Conservation (phyloP, 2,329 filamentous ascomycete genomes). For the Thielaviopsis punctulata region DNA sequence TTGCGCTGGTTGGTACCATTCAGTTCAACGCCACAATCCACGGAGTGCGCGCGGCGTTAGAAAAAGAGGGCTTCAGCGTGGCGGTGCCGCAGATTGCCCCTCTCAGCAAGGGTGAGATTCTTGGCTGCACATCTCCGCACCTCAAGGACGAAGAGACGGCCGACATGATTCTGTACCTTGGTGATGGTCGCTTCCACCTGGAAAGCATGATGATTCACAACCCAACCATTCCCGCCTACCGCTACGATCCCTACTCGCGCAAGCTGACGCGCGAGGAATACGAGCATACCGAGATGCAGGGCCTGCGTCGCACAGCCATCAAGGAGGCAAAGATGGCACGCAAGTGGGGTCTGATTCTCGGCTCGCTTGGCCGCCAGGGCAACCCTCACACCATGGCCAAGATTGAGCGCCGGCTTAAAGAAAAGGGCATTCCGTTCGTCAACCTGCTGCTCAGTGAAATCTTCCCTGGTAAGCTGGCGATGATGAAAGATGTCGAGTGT, state of each 20-base stretch:
- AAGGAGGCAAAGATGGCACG: conserved; percentile 53
- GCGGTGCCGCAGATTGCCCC: conserved; percentile 85
- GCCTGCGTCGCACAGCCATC: conserved; percentile 62
- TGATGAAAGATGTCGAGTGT: conserved; percentile 88
- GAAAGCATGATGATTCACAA: conserved; percentile 99
- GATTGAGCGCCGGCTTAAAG: conserved; percentile 61
- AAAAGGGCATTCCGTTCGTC: conserved; percentile 60
- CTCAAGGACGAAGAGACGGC: conserved; percentile 41
- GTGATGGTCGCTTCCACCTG: conserved; percentile 86
- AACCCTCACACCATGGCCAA: conserved; percentile 83
- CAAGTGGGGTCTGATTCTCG: conserved; percentile 92
- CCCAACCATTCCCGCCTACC: conserved; percentile 72
- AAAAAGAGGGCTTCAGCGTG: conserved; percentile 69
- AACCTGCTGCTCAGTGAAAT: conserved; percentile 86
- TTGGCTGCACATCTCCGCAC: conserved; percentile 86
- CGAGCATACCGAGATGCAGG: conserved; percentile 79
- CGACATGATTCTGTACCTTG: conserved; percentile 73
- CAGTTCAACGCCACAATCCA: conserved; percentile 98
- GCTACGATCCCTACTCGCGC: conserved; percentile 91
- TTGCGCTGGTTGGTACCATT: conserved; percentile 90
- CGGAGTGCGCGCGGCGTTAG: conserved; percentile 58
- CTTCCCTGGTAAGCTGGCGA: conserved; percentile 82
- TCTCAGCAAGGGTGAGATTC: conserved; percentile 82
- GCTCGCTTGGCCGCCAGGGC: conserved; percentile 80
- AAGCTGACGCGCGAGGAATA: conserved; percentile 84